phyloP scores from a whole-genome alignment of 352 stramenopile genomes.

The Plasmopara muralis region DNA sequence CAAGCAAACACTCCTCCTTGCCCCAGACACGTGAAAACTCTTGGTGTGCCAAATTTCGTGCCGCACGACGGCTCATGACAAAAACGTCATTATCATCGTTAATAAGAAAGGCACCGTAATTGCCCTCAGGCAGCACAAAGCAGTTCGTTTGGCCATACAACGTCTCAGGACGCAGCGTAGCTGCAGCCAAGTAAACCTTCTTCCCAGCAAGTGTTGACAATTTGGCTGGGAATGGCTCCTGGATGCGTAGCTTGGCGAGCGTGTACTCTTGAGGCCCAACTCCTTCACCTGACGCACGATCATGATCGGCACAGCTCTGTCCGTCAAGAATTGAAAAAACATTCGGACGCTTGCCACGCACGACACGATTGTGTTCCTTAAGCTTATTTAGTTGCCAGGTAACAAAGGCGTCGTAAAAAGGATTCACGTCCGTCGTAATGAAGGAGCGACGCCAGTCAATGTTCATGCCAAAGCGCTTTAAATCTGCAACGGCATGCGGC shows the following conservation, averaged over 20 bases:
- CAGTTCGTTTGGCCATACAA: constrained; percentile 99
- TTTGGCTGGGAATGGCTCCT: constrained; percentile 76
- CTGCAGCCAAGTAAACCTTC: constrained; percentile 95
- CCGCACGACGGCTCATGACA: constrained; percentile 91
- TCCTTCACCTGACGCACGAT: constrained; percentile 96
- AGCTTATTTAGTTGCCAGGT: constrained; percentile 99
- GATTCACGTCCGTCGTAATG: constrained; percentile 99
- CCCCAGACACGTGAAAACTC: constrained; percentile 86
- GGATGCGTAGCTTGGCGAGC: constrained; percentile 95
- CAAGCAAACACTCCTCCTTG: constrained; percentile 81
- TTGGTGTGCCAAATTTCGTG: constrained; percentile 95
- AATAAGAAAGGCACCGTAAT: constrained; percentile 98
- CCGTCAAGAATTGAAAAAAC: constrained; percentile 98
- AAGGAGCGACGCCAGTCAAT: constrained; percentile 99
- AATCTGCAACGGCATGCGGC: constrained; percentile 92
- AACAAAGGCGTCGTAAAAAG: constrained; percentile 99
- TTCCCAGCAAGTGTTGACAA: constrained; percentile 72
- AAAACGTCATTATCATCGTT: constrained; percentile 93
- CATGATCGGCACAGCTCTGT: constrained; percentile 99
- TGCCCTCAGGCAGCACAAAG: constrained; percentile 97
- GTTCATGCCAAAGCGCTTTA: constrained; percentile 95
- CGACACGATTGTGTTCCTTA: constrained; percentile 83
- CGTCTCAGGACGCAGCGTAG: constrained; percentile 98
- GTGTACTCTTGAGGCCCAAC: constrained; percentile 99
- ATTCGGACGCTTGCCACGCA: constrained; percentile 96